Evolutionary conservation across 768 basidiomycete species (phyloP), one percentile per base, ranked within the genome.

Genomic region (Tylopilus subfusipes): DNA sequence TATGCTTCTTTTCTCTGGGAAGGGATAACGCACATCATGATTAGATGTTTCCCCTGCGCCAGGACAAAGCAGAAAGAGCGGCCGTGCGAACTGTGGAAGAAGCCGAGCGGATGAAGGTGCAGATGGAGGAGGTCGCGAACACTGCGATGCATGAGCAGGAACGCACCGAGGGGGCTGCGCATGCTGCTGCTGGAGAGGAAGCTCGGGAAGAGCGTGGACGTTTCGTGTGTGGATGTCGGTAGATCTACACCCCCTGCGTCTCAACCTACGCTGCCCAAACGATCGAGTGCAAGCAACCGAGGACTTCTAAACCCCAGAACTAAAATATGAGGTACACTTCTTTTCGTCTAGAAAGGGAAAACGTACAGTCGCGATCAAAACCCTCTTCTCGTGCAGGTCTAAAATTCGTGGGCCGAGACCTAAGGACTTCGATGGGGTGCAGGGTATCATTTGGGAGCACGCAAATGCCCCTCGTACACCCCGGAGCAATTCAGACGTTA

Each of bases 1-100:
- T n/a, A n/a, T n/a, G n/a, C n/a, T n/a, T n/a, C n/a, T n/a, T n/a
- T n/a, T n/a, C n/a, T n/a, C n/a, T n/a, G n/a, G n/a, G n/a, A n/a
- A n/a, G n/a, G n/a, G n/a, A n/a, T n/a, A n/a, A n/a, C n/a, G n/a
- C n/a, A n/a, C n/a, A n/a, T n/a, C n/a, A n/a, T n/a, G n/a, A n/a
- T n/a, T n/a, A n/a, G n/a, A n/a, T n/a, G n/a, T n/a, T n/a, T n/a
- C n/a, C n/a, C 0, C 21, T 2, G 5, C 34, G 51, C 6, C 65
- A 57, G 39, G 53, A 64, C 1, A 55, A 51, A 11, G 62, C 58
- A 2, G 42, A 55, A 5, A 18, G 19, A 13, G 34, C 53, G 1
- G 46, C 54, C 1, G 42, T 38, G n/a, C 42, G 40, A 14, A 63
- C 65, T n/a, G 46, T 42, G 9, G 54, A 57, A 18, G 56, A 56